Evolutionary conservation across 345 rosid species (phyloP), one percentile per base, ranked within the genome.

Genomic region (Heritiera littoralis): DNA sequence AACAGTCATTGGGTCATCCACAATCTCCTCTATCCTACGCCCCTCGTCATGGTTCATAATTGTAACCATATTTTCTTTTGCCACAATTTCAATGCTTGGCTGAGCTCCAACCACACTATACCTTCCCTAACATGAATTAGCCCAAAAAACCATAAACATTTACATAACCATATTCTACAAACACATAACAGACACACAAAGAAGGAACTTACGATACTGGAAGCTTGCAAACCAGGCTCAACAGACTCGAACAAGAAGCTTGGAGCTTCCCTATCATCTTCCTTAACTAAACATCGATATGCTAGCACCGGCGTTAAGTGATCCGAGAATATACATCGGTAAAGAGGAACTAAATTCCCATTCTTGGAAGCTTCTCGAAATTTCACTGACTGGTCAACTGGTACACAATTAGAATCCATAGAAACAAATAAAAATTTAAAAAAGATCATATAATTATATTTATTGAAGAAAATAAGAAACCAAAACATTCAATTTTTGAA

Each of bases 251-350:
- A 92, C 84, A 95, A 81, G 87, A 95, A 95, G 84, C 98, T 95
- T 0, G 99, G 98, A 82, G 99, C 96, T 77, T 95, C 98, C 80
- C 97, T 86, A 55, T 95, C 99, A 69, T 95, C 99, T 82, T 95
- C 97, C 87, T 89, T 92, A 23, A 95, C 98, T 81, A 93, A 85
- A 82, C 98, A 95, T 46, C 99, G 85, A 78, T 93, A 93, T 1
- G 97, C 98, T 14, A 95, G 85, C 80, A 95, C 93, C 0, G 97
- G 99, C 75, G 98, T 95, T 38, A 95, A 83, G 81, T 95, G 99
- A 88, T 93, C 99, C 2, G 97, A 90, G 88, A 95, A 90, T 66
- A 95, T 89, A 82, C 91, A 87, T 63, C 82, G 83, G 84, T 86
- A 86, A 43, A 93, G 80, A 69, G 99, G 98, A 76, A 95, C 82